phyloP scores from a whole-genome alignment of 2,329 filamentous ascomycete genomes.

The Phaeophleospora eucalypticola region DNA sequence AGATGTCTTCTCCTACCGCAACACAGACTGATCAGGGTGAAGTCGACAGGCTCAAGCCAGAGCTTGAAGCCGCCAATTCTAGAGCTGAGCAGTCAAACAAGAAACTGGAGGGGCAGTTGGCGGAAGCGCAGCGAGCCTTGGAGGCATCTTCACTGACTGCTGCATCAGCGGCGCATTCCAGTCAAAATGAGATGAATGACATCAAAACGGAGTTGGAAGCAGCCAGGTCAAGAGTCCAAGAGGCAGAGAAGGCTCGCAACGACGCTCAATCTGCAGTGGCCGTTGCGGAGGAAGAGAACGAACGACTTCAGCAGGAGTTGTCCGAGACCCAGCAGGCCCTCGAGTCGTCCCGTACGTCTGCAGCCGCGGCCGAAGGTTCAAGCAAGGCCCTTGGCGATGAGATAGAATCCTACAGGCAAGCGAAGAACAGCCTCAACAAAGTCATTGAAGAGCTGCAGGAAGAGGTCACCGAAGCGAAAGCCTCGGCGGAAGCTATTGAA shows the following conservation, averaged over 20 bases:
- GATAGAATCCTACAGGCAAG: conserved; percentile 3
- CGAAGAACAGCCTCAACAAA: neutral
- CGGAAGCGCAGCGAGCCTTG: neutral
- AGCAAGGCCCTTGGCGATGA: conserved; percentile 9
- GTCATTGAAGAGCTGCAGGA: conserved; percentile 4
- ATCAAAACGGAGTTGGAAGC: neutral
- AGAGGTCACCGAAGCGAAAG: conserved; percentile 3
- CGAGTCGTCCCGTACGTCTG: neutral
- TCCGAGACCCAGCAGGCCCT: conserved; percentile 7
- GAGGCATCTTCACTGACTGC: neutral
- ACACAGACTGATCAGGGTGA: neutral
- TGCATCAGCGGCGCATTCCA: neutral
- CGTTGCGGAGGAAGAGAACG: neutral
- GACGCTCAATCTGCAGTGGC: neutral
- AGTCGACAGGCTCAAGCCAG: neutral
- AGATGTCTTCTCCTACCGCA: neutral
- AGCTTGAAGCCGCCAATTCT: neutral
- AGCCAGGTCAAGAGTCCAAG: neutral
- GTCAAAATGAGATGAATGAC: neutral
- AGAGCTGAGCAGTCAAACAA: neutral
- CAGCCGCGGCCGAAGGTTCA: conserved; percentile 5
- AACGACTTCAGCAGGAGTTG: neutral
- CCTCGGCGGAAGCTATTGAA: neutral
- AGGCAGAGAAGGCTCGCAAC: neutral
- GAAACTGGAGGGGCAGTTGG: neutral